Percentiles rank a stretch among this genome's conserved stretches.
Conservation (phyloP, 805 yeast genomes). For the Metschnikowia arizonensis region DNA sequence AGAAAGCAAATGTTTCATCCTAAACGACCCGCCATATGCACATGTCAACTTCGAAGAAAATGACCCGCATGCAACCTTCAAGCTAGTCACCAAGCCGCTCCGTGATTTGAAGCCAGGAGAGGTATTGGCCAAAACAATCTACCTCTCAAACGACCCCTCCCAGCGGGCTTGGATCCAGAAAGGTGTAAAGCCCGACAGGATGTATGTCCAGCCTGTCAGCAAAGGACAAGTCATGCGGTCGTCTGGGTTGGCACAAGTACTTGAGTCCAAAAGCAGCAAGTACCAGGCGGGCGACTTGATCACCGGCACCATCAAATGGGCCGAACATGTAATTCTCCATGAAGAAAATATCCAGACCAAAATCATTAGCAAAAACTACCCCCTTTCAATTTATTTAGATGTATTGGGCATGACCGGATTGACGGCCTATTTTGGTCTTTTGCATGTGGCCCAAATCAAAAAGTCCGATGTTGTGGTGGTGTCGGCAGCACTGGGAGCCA, state of each 20-base stretch:
- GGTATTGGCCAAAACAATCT: slow-evolving; percentile 41
- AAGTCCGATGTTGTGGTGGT: slow-evolving; percentile 47
- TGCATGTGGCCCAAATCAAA: slow-evolving; percentile 43
- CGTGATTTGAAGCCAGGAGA: slow-evolving; percentile 31
- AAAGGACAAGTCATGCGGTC: slow-evolving; percentile 45
- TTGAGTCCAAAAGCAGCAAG: slow-evolving; percentile 39
- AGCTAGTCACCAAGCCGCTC: slow-evolving; percentile 11
- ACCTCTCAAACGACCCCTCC: slow-evolving; percentile 57
- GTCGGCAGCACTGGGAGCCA: slow-evolving; percentile 69
- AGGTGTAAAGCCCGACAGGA: slow-evolving; percentile 6
- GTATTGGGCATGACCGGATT: slow-evolving; percentile 54
- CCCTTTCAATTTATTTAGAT: slow-evolving; percentile 25
- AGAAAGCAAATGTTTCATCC: slow-evolving; percentile 2
- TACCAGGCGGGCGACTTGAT: slow-evolving; percentile 43
- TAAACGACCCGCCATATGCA: slow-evolving; percentile 3
- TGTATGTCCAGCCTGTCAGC: slow-evolving; percentile 12
- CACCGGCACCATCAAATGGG: slow-evolving; percentile 41
- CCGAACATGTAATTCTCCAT: slow-evolving; percentile 38
- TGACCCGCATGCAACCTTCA: slow-evolving; percentile 27
- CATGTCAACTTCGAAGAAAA: slow-evolving; percentile 19
- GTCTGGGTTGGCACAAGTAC: slow-evolving; percentile 45
- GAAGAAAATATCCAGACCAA: slow-evolving; percentile 23
- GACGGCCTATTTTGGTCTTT: slow-evolving; percentile 57
- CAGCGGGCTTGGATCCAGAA: slow-evolving; percentile 50
- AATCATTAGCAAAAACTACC: slow-evolving; percentile 12